These are phyloP conservation scores for Coniella vitis DNA, from an alignment of 2,329 filamentous ascomycete genomes.

Conservation along the genomic window DNA sequence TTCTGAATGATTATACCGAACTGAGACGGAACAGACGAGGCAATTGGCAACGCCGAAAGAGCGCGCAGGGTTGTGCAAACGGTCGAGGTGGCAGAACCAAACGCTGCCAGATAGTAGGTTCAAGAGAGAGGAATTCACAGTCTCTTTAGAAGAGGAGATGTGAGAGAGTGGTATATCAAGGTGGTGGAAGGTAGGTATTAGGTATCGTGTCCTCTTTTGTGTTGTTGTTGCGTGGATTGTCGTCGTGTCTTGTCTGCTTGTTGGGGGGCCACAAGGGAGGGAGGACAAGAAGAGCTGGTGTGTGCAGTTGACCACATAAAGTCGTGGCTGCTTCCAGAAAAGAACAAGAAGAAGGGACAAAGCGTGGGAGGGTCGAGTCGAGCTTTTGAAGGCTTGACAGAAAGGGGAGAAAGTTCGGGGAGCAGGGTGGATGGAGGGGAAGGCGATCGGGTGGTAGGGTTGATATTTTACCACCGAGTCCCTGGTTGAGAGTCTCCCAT, in stretches of 20 bases:
- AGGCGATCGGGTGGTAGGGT: neutral
- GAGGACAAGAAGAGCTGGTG: neutral
- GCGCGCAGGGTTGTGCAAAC: too few species aligned
- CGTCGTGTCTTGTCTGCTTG: neutral
- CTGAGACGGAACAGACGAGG: neutral
- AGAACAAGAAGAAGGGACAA: neutral
- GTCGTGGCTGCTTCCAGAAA: neutral
- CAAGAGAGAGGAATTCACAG: too few species aligned
- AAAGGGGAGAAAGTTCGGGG: neutral
- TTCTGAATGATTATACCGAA: constrained; percentile 21
- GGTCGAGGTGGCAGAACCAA: too few species aligned
- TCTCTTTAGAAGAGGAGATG: too few species aligned
- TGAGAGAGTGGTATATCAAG: neutral
- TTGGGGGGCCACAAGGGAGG: neutral
- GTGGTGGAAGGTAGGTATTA: neutral
- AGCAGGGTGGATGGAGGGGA: neutral
- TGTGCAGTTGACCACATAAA: neutral
- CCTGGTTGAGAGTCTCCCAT: neutral
- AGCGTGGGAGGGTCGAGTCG: neutral
- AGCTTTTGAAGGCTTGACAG: too few species aligned
- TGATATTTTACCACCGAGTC: too few species aligned
- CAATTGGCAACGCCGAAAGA: too few species aligned
- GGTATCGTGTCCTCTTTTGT: neutral
- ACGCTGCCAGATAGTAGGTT: too few species aligned
- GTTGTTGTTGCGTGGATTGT: neutral